Evolutionary conservation across 306 rosid species (phyloP), one percentile per base, ranked within the genome.

Genomic region (Potentilla sterilis): DNA sequence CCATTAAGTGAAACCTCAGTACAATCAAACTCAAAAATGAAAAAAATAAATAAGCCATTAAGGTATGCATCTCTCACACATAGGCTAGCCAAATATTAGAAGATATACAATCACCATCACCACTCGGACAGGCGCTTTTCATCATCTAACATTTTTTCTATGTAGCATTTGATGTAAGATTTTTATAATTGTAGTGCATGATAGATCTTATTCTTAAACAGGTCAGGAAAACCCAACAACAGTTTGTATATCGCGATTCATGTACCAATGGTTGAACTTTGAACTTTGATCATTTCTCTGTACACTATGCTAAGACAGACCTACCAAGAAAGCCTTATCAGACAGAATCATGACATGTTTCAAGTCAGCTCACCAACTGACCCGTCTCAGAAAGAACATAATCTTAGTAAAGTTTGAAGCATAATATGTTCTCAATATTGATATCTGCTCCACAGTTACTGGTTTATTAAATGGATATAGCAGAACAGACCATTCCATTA

Each of bases 361-460:
- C 40, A 37, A 37, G 40, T 37, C 28, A 28, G 28, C 40, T 2
- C 40, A 37, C 2, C 9, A 67, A 67, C 13, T 67, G 71, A n/a
- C 51, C 51, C 8, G 34, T 40, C 41, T 40, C 51, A 40, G 49
- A 40, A 67, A n/a, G 49, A 40, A 67, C 35, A n/a, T 42, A n/a
- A 67, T 21, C 70, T 22, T 49, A 41, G 16, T 67, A 28, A n/a
- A 40, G 15, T 21, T 12, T 15, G 19, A 67, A 19, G 9, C 32
- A 12, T n/a, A 9, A 19, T 18, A 67, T 41, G 70, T 67, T 67
- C 19, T 41, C 51, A 67, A 67, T n/a, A 67, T 40, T 67, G 70
- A 67, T 43, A 41, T 66, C 71, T 16, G 35, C 67, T 4, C 5
- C 7, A 62, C 19, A 65, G 16, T 41, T 48, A 51, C 8, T 42